phyloP scores from a whole-genome alignment of 2,329 filamentous ascomycete genomes.

The Trichoderma gracile region DNA sequence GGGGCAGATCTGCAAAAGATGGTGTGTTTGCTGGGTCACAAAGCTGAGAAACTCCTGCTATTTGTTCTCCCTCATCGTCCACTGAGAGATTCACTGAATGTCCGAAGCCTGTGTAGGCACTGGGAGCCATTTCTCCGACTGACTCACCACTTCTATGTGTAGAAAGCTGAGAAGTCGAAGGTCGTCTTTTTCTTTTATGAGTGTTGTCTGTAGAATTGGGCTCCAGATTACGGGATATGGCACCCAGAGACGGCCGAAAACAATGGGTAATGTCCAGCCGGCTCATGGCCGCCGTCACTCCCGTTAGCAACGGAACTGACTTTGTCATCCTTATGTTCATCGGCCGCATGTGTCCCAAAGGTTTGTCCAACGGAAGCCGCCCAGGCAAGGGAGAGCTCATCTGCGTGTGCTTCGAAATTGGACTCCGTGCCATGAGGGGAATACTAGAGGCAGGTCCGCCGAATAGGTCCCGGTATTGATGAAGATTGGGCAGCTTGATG shows the following conservation, averaged over 20 bases:
- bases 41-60: slow-evolving; percentile 1
- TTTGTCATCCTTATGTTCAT: slow-evolving; percentile 20
- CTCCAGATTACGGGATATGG: slow-evolving; percentile 37
- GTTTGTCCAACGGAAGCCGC: slow-evolving; percentile 42
- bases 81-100: neutral
- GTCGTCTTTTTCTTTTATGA: slow-evolving; percentile 39
- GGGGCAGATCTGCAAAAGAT: slow-evolving; percentile 32
- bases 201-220: slow-evolving; percentile 23
- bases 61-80: neutral
- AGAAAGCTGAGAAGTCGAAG: slow-evolving; percentile 31
- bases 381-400: slow-evolving; percentile 47
- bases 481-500: slow-evolving; percentile 41
- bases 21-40: slow-evolving; percentile 37
- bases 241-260: slow-evolving; percentile 39
- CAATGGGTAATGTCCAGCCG: slow-evolving; percentile 30
- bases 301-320: neutral
- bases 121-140: too few species aligned
- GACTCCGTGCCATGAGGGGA: slow-evolving; percentile 50
- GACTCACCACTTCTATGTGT: neutral
- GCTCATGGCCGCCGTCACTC: slow-evolving; percentile 1
- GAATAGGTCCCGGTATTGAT: slow-evolving; percentile 37
- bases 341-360: slow-evolving; percentile 26
- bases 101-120: neutral
- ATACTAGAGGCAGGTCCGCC: slow-evolving; percentile 42
- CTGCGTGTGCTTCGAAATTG: slow-evolving; percentile 45